These are phyloP conservation scores for Vanrija pseudolonga DNA, from an alignment of 1,284 basidiomycete species.

Conservation along the genomic window DNA sequence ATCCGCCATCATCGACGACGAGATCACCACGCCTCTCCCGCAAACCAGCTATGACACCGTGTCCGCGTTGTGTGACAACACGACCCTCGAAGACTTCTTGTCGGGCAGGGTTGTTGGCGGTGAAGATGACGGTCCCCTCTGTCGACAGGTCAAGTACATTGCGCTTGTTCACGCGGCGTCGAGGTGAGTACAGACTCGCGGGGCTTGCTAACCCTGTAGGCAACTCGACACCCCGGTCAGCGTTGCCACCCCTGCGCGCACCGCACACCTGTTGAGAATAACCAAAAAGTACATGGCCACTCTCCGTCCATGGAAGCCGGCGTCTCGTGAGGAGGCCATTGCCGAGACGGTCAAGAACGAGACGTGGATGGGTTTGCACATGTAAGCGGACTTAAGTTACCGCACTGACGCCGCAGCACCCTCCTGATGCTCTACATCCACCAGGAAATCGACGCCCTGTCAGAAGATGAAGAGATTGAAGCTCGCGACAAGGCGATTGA, in stretches of 20 bases:
- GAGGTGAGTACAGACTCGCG: background rate
- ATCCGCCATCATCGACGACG: constrained; percentile 24
- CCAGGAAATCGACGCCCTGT: constrained; percentile 24
- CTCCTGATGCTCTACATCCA: constrained; percentile 23
- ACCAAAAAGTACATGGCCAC: constrained; percentile 23
- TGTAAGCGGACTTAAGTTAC: constrained; percentile 3
- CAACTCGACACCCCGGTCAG: constrained; percentile 17
- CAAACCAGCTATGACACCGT: constrained; percentile 31
- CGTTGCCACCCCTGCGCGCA: constrained; percentile 17
- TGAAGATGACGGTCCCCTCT: constrained; percentile 16
- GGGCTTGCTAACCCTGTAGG: background rate
- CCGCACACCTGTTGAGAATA: constrained; percentile 17
- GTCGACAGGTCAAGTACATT: constrained; percentile 22
- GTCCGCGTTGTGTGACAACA: constrained; percentile 22
- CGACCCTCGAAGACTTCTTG: constrained; percentile 25
- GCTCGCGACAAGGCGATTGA: constrained; percentile 22
- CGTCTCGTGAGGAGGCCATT: constrained; percentile 9
- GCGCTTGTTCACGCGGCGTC: constrained; percentile 22
- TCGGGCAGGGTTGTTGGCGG: constrained; percentile 3
- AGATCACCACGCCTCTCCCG: constrained; percentile 46
- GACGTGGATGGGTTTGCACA: constrained; percentile 25
- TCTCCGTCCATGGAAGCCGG: constrained; percentile 10
- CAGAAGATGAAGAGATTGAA: constrained; percentile 10
- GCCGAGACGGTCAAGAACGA: constrained; percentile 14
- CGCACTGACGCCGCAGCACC: constrained; percentile 2